Percentiles rank a stretch among this genome's conserved stretches.
Evolutionary conservation across 2,329 filamentous ascomycete genomes (phyloP).

Genomic region (Rhinocladiella mackenziei): DNA sequence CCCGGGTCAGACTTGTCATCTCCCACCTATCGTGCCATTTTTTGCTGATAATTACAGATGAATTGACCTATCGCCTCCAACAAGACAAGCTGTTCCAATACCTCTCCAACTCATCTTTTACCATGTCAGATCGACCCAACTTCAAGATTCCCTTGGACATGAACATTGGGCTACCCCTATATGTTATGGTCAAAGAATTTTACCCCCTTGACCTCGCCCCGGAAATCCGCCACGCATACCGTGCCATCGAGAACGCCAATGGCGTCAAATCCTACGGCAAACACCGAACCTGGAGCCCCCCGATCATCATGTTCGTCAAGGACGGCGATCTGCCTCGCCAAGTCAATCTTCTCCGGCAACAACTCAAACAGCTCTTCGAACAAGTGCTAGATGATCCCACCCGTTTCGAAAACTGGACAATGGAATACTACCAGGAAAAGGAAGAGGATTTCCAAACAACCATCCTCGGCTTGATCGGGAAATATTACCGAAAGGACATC

Average conservation of each 20-base stretch:
- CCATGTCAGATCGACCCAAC: not conserved
- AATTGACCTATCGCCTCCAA: conserved; percentile 14
- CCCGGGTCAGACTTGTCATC: conserved; percentile 19
- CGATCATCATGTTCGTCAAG: conserved; percentile 21
- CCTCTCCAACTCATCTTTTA: conserved; percentile 11
- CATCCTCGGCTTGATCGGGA: conserved; percentile 15
- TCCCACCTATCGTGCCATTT: too few species aligned
- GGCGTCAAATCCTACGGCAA: conserved; percentile 9
- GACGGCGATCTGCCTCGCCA: conserved; percentile 2
- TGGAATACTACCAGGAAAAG: conserved; percentile 11
- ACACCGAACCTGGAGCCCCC: conserved; percentile 19
- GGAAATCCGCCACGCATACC: conserved; percentile 13
- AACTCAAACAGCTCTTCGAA: conserved; percentile 14
- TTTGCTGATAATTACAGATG: conserved; percentile 9
- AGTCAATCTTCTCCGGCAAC: conserved; percentile 6
- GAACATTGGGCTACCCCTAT: conserved; percentile 9
- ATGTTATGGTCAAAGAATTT: conserved; percentile 17
- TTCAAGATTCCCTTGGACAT: conserved; percentile 18
- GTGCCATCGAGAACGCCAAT: conserved; percentile 2
- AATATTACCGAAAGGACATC: conserved; percentile 21
- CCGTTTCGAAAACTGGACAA: conserved; percentile 15
- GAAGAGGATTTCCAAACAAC: conserved; percentile 19
- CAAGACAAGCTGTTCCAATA: conserved; percentile 7
- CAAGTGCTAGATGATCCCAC: conserved; percentile 10
- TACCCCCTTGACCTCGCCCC: conserved; percentile 5